Base-by-base conservation (phyloP, 1,284 basidiomycete species). In the Xerocomus amazonicus region DNA sequence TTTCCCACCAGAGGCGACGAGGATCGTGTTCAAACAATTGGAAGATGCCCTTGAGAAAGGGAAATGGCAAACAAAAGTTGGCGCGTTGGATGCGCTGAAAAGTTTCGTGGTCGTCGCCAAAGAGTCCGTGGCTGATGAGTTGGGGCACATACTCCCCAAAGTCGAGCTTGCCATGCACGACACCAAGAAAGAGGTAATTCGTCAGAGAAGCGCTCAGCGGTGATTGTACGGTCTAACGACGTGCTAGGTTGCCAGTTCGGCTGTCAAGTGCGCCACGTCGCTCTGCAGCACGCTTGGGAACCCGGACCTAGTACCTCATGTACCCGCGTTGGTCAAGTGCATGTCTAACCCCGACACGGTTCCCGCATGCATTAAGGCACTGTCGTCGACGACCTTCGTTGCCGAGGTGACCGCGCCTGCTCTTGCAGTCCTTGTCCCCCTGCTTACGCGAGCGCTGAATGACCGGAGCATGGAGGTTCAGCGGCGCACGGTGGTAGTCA, bases 371-470 rank as follows among this genome's bases (percentile, higher is more conserved):
- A 95, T 99, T 81, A 99, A 99, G 76, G 84, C 92, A 43, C 79
- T 98, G 9, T 95, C 93, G 7, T 89, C 84, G 50, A 95, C 92
- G 35, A 98, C 96, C 13, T 99, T 97, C 62, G 97, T 99, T 52
- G 92, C 94, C 48, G 96, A 99, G 73, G 94, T 99, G 59, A 97
- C 90, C 31, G 89, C 92, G 1, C 96, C 96, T 13, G 94, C 96
- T 13, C 81, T 99, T 36, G 96, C 97, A 23, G 93, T 99, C 59
- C 84, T 99, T 59, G 94, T 97, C 2, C 96, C 96, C 6, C 82
- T 99, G 36, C 78, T 99, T 48, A 79, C 84, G 47, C 92, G 97
- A 65, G 96, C 93, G 7, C 77, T 99, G 58, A 96, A 96, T 66
- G 96, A 98, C 70, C 83, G 96, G 58, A 95, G 92, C 56, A 97